Conservation (phyloP, 805 yeast species). For the Lipomyces kockii region DNA sequence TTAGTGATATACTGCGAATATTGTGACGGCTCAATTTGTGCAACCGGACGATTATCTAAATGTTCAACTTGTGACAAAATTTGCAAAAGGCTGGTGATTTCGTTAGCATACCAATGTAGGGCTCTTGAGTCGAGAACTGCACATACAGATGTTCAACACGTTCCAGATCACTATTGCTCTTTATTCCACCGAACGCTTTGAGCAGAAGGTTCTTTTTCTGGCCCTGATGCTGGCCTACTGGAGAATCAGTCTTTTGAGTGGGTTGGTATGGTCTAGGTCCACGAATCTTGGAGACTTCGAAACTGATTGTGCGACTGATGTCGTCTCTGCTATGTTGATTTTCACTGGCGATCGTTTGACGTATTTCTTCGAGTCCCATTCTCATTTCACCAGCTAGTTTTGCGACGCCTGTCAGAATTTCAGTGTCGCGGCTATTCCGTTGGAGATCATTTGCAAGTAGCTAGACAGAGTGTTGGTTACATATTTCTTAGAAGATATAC, state of each 20-base stretch:
- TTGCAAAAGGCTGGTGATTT: constrained; percentile 13
- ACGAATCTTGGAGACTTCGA: constrained; percentile 6
- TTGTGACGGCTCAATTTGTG: not conserved
- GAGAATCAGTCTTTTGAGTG: not conserved
- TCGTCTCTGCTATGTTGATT: not conserved
- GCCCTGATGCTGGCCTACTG: not conserved
- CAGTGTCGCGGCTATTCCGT: constrained; percentile 16
- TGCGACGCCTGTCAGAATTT: constrained; percentile 26
- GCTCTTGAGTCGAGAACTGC: not conserved
- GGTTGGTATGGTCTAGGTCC: constrained; percentile 13
- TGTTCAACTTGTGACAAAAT: constrained; percentile 26
- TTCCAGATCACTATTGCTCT: constrained; percentile 17
- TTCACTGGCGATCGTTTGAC: constrained; percentile 4
- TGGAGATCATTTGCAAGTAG: constrained; percentile 19
- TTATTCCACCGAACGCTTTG: constrained; percentile 21
- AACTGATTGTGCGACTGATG: not conserved
- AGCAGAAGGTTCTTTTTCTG: constrained; percentile 20
- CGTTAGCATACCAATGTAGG: not conserved
- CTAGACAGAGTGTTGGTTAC: not conserved
- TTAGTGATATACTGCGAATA: not conserved
- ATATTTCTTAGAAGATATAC: not conserved
- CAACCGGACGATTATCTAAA: constrained; percentile 5
- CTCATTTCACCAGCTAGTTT: constrained; percentile 17
- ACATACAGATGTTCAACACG: constrained; percentile 29
- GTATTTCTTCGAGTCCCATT: constrained; percentile 6